phyloP scores from a whole-genome alignment of 1,284 basidiomycete species.

The Stereum hirsutum region DNA sequence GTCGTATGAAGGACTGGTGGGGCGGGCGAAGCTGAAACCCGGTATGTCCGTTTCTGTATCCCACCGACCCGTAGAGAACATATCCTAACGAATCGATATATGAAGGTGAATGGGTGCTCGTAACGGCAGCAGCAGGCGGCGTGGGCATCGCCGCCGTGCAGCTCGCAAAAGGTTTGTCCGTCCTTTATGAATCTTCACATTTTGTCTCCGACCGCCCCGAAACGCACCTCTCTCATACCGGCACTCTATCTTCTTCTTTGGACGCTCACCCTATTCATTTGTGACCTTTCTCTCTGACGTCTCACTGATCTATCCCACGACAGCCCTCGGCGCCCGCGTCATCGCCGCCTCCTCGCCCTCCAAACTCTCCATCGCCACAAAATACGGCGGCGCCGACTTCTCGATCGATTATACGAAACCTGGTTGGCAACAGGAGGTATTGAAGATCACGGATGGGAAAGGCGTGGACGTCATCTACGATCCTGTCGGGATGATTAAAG shows the following conservation, averaged over 20 bases:
- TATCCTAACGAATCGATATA: background rate
- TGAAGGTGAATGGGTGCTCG: constrained; percentile 80
- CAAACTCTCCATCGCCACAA: constrained; percentile 63
- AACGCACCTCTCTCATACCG: too few relatives aligned
- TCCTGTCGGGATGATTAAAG: constrained; percentile 75
- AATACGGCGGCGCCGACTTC: constrained; percentile 64
- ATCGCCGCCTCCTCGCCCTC: constrained; percentile 67
- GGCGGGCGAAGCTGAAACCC: constrained; percentile 69
- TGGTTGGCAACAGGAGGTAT: constrained; percentile 70
- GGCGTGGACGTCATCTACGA: constrained; percentile 89
- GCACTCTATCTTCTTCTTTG: too few relatives aligned
- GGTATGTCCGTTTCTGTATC: constrained; percentile 28
- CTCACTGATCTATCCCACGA: constrained; percentile 10
- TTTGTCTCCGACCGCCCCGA: too few relatives aligned
- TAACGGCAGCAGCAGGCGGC: constrained; percentile 86
- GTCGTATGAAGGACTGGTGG: constrained; percentile 82
- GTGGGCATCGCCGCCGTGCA: constrained; percentile 91
- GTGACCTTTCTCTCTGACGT: background rate
- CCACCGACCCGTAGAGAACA: background rate
- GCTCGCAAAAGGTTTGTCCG: constrained; percentile 68
- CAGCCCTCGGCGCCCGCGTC: constrained; percentile 68
- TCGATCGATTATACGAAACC: constrained; percentile 56
- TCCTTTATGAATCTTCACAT: too few relatives aligned
- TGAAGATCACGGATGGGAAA: constrained; percentile 67
- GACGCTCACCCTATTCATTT: background rate